Conservation (phyloP, 148 eudicot genomes). For the Silene uniflora region DNA sequence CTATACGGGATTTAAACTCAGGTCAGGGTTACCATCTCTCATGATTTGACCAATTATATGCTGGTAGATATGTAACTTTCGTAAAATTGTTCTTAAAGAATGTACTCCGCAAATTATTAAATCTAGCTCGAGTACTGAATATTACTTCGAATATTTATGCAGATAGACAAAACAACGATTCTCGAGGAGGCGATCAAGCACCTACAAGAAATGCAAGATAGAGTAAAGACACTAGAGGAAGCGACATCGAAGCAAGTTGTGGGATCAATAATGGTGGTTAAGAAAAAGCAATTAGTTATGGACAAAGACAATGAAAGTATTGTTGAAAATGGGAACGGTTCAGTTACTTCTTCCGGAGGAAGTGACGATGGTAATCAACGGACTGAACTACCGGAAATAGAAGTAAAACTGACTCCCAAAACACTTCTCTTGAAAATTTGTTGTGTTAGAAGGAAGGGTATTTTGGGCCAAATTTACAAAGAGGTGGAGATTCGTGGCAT, state of each 20-base stretch:
- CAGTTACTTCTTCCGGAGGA: neutral
- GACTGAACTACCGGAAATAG: slow-evolving; percentile 8
- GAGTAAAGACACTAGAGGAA: slow-evolving; percentile 22
- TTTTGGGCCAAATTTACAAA: slow-evolving; percentile 19
- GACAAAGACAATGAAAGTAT: neutral
- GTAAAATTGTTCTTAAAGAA: no score
- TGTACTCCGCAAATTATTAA: no score
- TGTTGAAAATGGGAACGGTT: neutral
- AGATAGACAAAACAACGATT: slow-evolving; percentile 27
- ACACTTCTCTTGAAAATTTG: slow-evolving; percentile 35
- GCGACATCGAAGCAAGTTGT: neutral
- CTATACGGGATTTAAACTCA: no score
- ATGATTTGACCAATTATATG: no score
- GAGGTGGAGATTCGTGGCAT: slow-evolving; percentile 30
- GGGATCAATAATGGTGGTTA: slow-evolving; percentile 13
- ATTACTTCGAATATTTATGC: neutral
- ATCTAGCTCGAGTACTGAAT: neutral
- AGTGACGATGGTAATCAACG: neutral
- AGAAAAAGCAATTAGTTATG: slow-evolving; percentile 4
- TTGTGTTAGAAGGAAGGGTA: slow-evolving; percentile 25
- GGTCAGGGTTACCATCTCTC: no score
- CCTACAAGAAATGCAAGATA: slow-evolving; percentile 23
- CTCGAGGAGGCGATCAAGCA: slow-evolving; percentile 26
- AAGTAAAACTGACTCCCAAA: slow-evolving; percentile 27
- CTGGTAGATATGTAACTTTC: no score